phyloP scores from a whole-genome alignment of 78 protist species.

The Acrasis kona region DNA sequence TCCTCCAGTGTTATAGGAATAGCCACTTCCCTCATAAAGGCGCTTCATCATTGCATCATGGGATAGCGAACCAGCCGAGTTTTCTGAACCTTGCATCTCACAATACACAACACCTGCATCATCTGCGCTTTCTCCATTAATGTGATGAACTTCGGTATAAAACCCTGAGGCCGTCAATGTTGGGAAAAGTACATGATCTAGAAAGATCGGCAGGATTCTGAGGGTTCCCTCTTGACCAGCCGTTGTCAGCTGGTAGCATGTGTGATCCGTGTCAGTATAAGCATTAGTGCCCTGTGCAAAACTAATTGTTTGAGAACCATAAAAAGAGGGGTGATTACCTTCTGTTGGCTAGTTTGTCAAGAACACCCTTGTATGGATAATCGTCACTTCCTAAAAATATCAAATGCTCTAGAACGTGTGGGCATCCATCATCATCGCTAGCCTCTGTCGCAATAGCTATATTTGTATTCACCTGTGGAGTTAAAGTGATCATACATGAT shows the following conservation, averaged over 20 bases:
- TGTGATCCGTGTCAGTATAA: constrained; percentile 55
- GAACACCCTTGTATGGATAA: constrained; percentile 50
- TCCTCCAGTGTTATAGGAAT: constrained; percentile 56
- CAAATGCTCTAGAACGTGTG: constrained; percentile 65
- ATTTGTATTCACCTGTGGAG: too few species aligned
- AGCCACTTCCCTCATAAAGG: constrained; percentile 25
- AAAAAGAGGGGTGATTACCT: too few species aligned
- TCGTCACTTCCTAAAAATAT: constrained; percentile 44
- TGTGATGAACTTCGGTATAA: constrained; percentile 55
- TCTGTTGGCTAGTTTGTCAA: constrained; percentile 48
- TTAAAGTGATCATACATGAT: too few species aligned
- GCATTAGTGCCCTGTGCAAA: constrained; percentile 34
- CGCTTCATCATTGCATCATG: constrained; percentile 6
- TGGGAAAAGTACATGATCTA: constrained; percentile 79
- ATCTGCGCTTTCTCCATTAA: constrained; percentile 36
- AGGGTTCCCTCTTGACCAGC: constrained; percentile 69
- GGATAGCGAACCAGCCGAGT: background rate
- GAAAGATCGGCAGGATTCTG: constrained; percentile 52
- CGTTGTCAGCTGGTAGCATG: constrained; percentile 48
- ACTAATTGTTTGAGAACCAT: too few species aligned
- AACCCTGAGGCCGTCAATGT: constrained; percentile 52
- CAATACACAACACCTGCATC: constrained; percentile 59
- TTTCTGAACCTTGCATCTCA: constrained; percentile 61
- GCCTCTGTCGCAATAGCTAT: constrained; percentile 46
- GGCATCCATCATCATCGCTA: constrained; percentile 36